Conservation (phyloP, 495 filamentous ascomycete genomes). For the Pseudotulostoma volvatum region DNA sequence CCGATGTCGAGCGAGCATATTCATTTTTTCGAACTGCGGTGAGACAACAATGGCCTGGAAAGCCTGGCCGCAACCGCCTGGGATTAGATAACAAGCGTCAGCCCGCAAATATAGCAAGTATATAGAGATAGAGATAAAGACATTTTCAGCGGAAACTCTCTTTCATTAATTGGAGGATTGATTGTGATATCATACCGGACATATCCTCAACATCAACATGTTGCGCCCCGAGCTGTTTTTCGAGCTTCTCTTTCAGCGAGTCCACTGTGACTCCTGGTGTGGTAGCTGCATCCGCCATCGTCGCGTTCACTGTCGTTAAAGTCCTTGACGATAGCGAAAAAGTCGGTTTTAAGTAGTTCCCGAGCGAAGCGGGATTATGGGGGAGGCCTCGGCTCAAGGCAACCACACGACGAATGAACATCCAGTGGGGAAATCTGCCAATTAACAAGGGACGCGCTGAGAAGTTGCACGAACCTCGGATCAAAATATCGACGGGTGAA, state of each 20-base stretch:
- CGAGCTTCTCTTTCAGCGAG: conserved; percentile 49
- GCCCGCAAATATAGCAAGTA: conserved; percentile 1
- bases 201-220: conserved; percentile 88
- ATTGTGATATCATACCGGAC: conserved; percentile 49
- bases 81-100: conserved; percentile 2
- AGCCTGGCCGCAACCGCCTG: conserved; percentile 89
- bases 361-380: too few species aligned
- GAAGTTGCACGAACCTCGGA: too few species aligned
- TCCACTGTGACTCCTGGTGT: conserved; percentile 51
- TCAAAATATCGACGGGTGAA: too few species aligned
- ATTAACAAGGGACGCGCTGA: too few species aligned
- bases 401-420: conserved; percentile 4
- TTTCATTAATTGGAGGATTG: too few species aligned
- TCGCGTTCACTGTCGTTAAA: conserved; percentile 23
- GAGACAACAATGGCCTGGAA: conserved; percentile 89
- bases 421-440: too few species aligned
- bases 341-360: conserved; percentile 18
- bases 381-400: conserved; percentile 30
- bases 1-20: conserved; percentile 70
- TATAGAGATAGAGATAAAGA: too few species aligned
- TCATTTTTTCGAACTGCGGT: conserved; percentile 72
- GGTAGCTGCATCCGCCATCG: conserved; percentile 36
- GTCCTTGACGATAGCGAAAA: conserved; percentile 27
- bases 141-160: too few species aligned
- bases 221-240: conserved; percentile 54